Percentiles rank a stretch among this genome's conserved stretches.
Evolutionary conservation across 345 rosid species (phyloP).

Genomic region (Euphorbia pulcherrima): DNA sequence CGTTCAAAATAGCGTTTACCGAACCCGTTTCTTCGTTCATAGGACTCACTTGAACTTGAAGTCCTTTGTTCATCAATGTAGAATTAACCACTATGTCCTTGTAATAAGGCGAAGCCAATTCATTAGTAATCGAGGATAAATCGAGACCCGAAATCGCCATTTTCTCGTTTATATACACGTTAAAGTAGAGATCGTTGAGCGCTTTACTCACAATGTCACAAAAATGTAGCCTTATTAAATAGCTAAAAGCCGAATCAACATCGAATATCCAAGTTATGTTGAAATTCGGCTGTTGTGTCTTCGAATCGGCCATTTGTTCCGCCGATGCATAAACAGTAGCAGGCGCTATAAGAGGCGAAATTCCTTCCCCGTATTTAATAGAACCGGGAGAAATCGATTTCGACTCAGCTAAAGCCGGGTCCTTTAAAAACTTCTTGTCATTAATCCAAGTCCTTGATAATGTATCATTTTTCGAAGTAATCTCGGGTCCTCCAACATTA

Average conservation of each 20-base stretch:
- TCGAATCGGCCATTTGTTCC: slow-evolving; percentile 52
- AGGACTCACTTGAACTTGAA: slow-evolving; percentile 59
- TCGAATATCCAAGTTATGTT: slow-evolving; percentile 67
- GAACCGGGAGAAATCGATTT: slow-evolving; percentile 36
- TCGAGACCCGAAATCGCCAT: slow-evolving; percentile 64
- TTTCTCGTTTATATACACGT: slow-evolving; percentile 62
- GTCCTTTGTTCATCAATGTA: slow-evolving; percentile 38
- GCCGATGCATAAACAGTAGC: slow-evolving; percentile 60
- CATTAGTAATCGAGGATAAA: slow-evolving; percentile 44
- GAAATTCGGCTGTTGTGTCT: slow-evolving; percentile 42
- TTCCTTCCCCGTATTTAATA: slow-evolving; percentile 43
- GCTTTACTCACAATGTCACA: slow-evolving; percentile 75
- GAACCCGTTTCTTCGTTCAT: slow-evolving; percentile 49
- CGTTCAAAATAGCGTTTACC: slow-evolving; percentile 60
- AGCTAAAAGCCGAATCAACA: slow-evolving; percentile 47
- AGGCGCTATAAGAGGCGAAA: slow-evolving; percentile 65
- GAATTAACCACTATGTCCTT: slow-evolving; percentile 67
- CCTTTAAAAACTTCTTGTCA: slow-evolving; percentile 48
- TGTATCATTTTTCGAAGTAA: slow-evolving; percentile 57
- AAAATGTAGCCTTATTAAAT: slow-evolving; percentile 65
- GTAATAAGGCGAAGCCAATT: slow-evolving; percentile 52
- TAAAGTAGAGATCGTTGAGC: slow-evolving; percentile 62
- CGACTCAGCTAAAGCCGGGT: slow-evolving; percentile 32
- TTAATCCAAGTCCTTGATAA: slow-evolving; percentile 54
- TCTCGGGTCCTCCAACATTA: slow-evolving; percentile 67